Conservation (phyloP, 371 early-diverging fungal genomes). For the Actinomortierella wolfii region DNA sequence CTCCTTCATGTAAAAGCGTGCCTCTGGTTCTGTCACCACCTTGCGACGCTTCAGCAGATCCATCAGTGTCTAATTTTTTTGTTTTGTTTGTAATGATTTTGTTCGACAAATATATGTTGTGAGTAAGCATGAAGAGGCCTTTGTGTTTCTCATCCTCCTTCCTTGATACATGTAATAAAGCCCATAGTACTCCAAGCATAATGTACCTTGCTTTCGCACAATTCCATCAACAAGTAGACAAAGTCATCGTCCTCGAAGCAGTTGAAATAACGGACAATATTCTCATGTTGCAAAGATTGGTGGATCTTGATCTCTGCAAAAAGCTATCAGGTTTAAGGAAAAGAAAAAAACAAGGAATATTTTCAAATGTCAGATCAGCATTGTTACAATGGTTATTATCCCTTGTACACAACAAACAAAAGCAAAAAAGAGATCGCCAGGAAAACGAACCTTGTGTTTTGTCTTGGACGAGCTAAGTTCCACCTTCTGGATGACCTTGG, state of each 20-base stretch:
- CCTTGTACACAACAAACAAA: neutral
- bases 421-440: neutral
- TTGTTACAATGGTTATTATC: neutral
- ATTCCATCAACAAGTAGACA: conserved; percentile 95
- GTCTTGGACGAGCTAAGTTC: conserved; percentile 63
- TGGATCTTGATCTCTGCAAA: conserved; percentile 93
- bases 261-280: conserved; percentile 85
- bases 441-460: conserved; percentile 58
- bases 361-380: neutral
- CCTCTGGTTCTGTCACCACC: conserved; percentile 89
- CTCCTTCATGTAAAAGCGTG: conserved; percentile 86
- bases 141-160: neutral
- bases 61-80: conserved; percentile 70
- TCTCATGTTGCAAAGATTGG: conserved; percentile 71
- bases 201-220: conserved; percentile 87
- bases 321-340: conserved; percentile 48
- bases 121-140: neutral
- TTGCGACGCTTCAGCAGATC: conserved; percentile 81
- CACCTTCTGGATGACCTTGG: conserved; percentile 79
- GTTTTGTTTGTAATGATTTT: neutral
- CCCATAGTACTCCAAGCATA: neutral
- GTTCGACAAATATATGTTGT: neutral
- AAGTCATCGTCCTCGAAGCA: conserved; percentile 89
- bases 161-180: neutral
- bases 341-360: neutral